Base-by-base conservation (phyloP, 2,329 filamentous ascomycete genomes). In the Penicillium sumatraense region DNA sequence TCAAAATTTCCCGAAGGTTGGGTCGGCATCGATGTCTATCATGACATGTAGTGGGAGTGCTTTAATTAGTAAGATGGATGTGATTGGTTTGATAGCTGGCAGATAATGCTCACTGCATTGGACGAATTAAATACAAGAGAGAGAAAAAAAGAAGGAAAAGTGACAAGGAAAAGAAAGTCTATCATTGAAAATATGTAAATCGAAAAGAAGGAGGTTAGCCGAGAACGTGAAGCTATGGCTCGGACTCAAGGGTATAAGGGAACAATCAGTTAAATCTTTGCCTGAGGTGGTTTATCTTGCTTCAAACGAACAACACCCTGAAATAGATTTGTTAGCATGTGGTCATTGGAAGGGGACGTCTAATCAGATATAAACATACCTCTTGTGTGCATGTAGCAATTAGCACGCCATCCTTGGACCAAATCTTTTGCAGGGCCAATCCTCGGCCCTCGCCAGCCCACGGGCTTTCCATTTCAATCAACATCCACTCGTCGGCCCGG, bases 381-480 rank as follows among this genome's bases (percentile, higher is more conserved):
- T 82, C 80, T 68, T 82, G 80, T 2, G 74, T 75, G 64, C 80
- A 82, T 11, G 77, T 80, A 14, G 80, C 80, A 56, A 82, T 76
- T 59, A 81, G 66, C 3, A 69, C 69, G 5, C 80, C 80, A 59
- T 79, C 75, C 58, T 76, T 74, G 14, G 74, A 75, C 79, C 78
- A 82, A 51, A 81, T 79, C 62, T 75, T 75, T 67, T 81, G 79
- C 52, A 74, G 68, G 9, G 77, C 79, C 59, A 81, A 62, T 1
- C 79, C 80, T 45, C 80, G 73, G 11, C 78, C 79, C 56, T 80
- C 78, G 3, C 80, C 79, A 11, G 79, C 77, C 80, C 80, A 82
- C 8, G 80, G 79, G 49, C 76, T 80, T 53, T 78, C 73, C 72
- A 78, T 81, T 66, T 81, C 79, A 7, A 69, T 73, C 61, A 80